A percentile compares a stretch with the other conserved stretches of the same genome.
Conservation (phyloP, 805 yeast species). For the Citeromyces matritensis region DNA sequence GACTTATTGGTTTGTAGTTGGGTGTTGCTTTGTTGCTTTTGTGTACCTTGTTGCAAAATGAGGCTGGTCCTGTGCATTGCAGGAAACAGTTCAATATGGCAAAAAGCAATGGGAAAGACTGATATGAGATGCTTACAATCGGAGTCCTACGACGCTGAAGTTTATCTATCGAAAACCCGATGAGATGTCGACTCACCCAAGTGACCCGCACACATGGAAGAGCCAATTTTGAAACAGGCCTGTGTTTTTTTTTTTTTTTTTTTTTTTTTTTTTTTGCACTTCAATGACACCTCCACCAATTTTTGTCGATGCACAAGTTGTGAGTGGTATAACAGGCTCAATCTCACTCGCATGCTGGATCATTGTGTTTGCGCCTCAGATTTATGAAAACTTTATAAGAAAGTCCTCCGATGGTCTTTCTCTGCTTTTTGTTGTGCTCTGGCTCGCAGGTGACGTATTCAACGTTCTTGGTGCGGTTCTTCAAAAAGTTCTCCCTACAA, state of each 20-base stretch:
- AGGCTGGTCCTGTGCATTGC: background rate
- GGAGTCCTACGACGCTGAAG: too few relatives aligned
- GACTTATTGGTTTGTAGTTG: too few relatives aligned
- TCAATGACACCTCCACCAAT: constrained; percentile 42
- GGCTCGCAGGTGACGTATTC: constrained; percentile 92
- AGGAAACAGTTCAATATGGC: background rate
- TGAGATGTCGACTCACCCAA: background rate
- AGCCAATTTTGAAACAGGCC: background rate
- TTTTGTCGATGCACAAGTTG: constrained; percentile 49
- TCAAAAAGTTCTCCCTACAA: constrained; percentile 87
- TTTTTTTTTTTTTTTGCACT: background rate
- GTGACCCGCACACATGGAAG: background rate
- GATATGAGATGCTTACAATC: too few relatives aligned
- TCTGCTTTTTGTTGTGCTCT: constrained; percentile 67
- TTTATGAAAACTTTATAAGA: constrained; percentile 79
- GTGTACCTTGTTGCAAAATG: constrained; percentile 9
- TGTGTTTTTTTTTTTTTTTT: background rate
- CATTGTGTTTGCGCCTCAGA: constrained; percentile 93
- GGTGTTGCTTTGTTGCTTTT: constrained; percentile 7
- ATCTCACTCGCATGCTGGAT: constrained; percentile 97
- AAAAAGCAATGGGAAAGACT: too few relatives aligned
- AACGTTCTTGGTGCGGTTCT: constrained; percentile 83
- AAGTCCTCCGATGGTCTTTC: constrained; percentile 87
- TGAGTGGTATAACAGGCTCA: constrained; percentile 70
- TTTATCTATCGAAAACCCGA: too few relatives aligned